Conservation (phyloP, 176 grass and related monocot species). For the Thinopyrum elongatum region DNA sequence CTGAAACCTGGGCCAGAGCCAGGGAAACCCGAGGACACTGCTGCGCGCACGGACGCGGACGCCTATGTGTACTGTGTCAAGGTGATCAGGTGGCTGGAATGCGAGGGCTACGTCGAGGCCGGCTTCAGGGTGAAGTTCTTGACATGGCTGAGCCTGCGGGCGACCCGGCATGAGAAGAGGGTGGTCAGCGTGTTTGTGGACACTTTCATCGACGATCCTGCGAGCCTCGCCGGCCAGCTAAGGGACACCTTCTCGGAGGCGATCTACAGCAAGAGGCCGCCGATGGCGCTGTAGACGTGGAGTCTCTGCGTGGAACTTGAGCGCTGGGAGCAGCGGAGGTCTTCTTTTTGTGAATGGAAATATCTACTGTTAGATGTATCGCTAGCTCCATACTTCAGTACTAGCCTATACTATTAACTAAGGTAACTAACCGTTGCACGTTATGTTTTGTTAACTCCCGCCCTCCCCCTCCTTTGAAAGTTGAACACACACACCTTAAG, state of each 20-base stretch:
- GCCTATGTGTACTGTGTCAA: constrained; percentile 46
- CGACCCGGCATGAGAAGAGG: constrained; percentile 35
- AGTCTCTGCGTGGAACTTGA: constrained; percentile 41
- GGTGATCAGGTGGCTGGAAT: constrained; percentile 46
- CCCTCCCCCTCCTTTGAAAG: no score
- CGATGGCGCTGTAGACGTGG: background rate
- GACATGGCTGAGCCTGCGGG: constrained; percentile 60
- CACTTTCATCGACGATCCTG: constrained; percentile 39
- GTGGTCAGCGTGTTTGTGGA: constrained; percentile 35
- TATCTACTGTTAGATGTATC: background rate
- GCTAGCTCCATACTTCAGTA: no score
- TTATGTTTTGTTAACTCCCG: no score
- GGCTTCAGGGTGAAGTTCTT: constrained; percentile 57
- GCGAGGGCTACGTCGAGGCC: constrained; percentile 37
- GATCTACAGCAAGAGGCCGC: constrained; percentile 34
- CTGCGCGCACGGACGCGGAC: background rate
- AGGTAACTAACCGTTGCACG: no score
- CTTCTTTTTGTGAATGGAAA: background rate
- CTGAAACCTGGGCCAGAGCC: constrained; percentile 25
- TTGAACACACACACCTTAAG: no score
- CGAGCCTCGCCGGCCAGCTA: constrained; percentile 3
- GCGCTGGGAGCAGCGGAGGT: constrained; percentile 23
- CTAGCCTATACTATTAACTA: background rate
- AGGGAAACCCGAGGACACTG: background rate
- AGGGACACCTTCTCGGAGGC: constrained; percentile 54